These are phyloP conservation scores for Trichoderma koningiopsis DNA, from an alignment of 2,329 filamentous ascomycete genomes.

Conservation along the genomic window DNA sequence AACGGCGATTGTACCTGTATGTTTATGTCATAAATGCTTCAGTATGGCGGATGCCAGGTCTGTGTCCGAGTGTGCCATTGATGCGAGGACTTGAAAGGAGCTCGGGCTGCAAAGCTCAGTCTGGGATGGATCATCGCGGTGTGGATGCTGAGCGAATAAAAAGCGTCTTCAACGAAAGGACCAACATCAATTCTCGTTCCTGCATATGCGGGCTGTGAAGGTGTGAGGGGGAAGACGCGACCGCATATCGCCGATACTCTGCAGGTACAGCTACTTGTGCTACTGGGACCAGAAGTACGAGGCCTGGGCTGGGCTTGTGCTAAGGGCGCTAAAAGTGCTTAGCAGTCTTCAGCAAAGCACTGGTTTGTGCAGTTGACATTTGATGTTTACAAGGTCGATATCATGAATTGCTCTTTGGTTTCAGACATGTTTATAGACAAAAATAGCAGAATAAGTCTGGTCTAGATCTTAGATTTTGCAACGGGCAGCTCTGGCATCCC, in stretches of 20 bases:
- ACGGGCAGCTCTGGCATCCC: background rate
- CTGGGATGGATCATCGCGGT: background rate
- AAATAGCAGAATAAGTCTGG: no score
- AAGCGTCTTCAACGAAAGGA: background rate
- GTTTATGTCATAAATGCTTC: background rate
- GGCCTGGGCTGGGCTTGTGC: background rate
- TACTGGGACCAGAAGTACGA: background rate
- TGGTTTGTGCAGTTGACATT: background rate
- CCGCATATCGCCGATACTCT: constrained; percentile 24
- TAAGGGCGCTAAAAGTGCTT: background rate
- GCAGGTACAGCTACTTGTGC: background rate
- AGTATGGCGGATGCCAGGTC: background rate
- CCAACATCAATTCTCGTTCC: constrained; percentile 16
- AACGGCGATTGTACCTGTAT: background rate
- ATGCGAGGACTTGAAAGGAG: background rate
- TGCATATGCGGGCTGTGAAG: constrained; percentile 16
- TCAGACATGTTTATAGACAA: background rate
- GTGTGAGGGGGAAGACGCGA: constrained; percentile 5
- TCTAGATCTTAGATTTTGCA: background rate
- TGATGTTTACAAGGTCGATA: background rate
- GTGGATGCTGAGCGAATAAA: constrained; percentile 24
- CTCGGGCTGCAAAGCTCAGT: background rate
- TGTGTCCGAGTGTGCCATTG: background rate
- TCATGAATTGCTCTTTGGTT: background rate
- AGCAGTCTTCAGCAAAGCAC: background rate